Conservation (phyloP, 768 basidiomycete species). For the Pulveroboletus ravenelii region DNA sequence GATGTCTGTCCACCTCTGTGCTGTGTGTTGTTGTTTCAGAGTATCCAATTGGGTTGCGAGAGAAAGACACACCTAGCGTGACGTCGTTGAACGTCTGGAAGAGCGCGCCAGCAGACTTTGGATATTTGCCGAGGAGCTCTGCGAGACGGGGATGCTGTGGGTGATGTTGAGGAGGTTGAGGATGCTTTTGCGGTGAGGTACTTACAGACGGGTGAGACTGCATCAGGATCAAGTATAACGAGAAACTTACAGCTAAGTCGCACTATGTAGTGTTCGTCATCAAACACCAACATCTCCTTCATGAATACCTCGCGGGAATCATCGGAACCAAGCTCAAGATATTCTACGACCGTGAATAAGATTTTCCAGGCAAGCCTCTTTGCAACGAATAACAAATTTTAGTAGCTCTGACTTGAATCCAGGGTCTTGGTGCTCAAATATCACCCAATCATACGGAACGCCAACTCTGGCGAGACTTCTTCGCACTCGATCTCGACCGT, state of each 20-base stretch:
- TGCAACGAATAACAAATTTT: not conserved
- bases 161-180: constrained; percentile 1
- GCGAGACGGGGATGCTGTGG: constrained; percentile 45
- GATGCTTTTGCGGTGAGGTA: not conserved
- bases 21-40: constrained; percentile 32
- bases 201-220: constrained; percentile 25
- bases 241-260: not conserved
- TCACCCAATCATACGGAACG: constrained; percentile 39
- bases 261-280: not conserved
- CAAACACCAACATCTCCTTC: not conserved
- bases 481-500: constrained; percentile 49
- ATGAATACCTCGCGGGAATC: constrained; percentile 17
- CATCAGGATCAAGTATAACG: constrained; percentile 6
- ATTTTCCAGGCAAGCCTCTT: constrained; percentile 39
- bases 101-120: constrained; percentile 51
- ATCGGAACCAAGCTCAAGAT: constrained; percentile 40
- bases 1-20: constrained; percentile 68
- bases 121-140: constrained; percentile 54
- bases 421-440: constrained; percentile 43
- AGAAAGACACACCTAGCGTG: constrained; percentile 43
- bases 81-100: constrained; percentile 80
- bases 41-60: not conserved
- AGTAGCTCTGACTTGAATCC: not conserved
- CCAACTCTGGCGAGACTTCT: constrained; percentile 50
- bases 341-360: constrained; percentile 43